Conservation (phyloP, 148 eudicot species). For the Silene uniflora region DNA sequence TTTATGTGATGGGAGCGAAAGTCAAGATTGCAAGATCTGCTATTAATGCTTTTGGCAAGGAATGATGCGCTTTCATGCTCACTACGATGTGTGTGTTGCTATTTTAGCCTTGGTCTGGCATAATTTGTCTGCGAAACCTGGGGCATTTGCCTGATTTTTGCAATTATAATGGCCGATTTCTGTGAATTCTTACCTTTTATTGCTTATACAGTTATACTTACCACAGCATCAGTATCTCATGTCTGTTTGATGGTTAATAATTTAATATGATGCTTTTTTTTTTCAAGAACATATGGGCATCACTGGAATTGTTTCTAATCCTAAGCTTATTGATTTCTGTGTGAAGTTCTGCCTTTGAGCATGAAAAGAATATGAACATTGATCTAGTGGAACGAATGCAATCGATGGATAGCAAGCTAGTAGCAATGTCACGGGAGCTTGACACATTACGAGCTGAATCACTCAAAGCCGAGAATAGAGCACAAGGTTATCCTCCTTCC, state of each 20-base stretch:
- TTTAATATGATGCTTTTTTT: slow-evolving; percentile 12
- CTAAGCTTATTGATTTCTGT: slow-evolving; percentile 14
- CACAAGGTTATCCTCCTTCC: slow-evolving; percentile 37
- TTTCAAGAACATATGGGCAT: background rate
- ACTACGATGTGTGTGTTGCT: background rate
- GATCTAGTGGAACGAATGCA: slow-evolving; percentile 70
- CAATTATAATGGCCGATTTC: background rate
- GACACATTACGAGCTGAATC: slow-evolving; percentile 59
- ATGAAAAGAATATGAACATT: slow-evolving; percentile 54
- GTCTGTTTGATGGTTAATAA: slow-evolving; percentile 1
- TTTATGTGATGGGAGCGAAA: background rate
- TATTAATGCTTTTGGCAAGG: background rate
- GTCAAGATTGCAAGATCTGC: background rate
- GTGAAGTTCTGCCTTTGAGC: slow-evolving; percentile 56
- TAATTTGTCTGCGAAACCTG: background rate
- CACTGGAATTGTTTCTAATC: slow-evolving; percentile 17
- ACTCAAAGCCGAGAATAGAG: slow-evolving; percentile 53
- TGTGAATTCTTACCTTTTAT: background rate
- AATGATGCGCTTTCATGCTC: background rate
- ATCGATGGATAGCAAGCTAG: slow-evolving; percentile 56
- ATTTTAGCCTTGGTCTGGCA: background rate
- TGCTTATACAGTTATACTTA: background rate
- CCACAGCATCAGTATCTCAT: background rate
- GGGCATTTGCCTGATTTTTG: slow-evolving; percentile 1
- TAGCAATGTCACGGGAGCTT: slow-evolving; percentile 56